Evolutionary conservation across 345 rosid genomes (phyloP).

Genomic region (Erucastrum elatum): DNA sequence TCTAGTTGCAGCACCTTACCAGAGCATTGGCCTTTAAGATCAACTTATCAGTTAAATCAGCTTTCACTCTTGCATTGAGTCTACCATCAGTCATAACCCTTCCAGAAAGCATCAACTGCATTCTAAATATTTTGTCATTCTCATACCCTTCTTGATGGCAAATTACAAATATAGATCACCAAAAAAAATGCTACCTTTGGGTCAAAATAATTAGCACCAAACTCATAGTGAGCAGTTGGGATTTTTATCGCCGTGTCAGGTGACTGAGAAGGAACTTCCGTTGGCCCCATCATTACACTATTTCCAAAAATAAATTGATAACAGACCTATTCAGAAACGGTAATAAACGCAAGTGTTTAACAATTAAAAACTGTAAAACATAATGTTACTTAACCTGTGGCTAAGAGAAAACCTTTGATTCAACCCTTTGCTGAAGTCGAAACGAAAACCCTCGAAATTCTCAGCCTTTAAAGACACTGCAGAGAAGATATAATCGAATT

Average conservation of each 20-base stretch:
- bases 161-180: not conserved
- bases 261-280: constrained; percentile 89
- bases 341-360: not conserved
- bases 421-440: constrained; percentile 88
- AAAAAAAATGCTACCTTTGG: constrained; percentile 43
- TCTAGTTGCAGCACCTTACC: constrained; percentile 39
- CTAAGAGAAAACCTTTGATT: constrained; percentile 84
- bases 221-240: constrained; percentile 87
- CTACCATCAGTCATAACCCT: constrained; percentile 92
- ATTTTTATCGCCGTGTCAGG: constrained; percentile 73
- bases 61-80: constrained; percentile 80
- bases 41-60: constrained; percentile 78
- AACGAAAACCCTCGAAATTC: constrained; percentile 88
- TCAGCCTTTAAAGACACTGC: constrained; percentile 98
- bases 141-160: not conserved
- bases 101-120: constrained; percentile 88
- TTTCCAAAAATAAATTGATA: constrained; percentile 8
- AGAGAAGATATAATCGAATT: not conserved
- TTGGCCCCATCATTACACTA: constrained; percentile 92
- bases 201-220: constrained; percentile 88
- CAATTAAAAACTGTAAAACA: not conserved
- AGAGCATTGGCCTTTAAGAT: constrained; percentile 86
- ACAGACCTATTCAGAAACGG: constrained; percentile 10
- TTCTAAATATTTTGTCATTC: not conserved
- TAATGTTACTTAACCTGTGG: constrained; percentile 59